These are phyloP conservation scores for Mycena sp. DNA, from an alignment of 1,284 basidiomycete genomes.

Conservation along the genomic window DNA sequence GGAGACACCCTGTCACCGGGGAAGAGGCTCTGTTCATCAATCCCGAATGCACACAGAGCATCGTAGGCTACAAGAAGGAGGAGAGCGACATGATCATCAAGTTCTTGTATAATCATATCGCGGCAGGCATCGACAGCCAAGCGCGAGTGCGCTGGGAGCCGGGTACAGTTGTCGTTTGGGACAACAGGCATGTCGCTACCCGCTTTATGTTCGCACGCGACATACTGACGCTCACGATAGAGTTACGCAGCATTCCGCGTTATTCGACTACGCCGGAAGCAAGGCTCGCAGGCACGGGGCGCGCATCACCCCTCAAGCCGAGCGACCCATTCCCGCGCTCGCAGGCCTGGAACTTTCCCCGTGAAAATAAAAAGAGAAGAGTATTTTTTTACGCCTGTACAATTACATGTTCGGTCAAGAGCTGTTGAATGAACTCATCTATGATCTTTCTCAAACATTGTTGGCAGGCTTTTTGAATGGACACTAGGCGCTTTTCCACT, in stretches of 20 bases:
- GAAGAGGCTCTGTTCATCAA: constrained; percentile 28
- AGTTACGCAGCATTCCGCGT: constrained; percentile 59
- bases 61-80: constrained; percentile 29
- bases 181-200: background rate
- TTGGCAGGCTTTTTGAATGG: too few species aligned
- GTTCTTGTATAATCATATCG: constrained; percentile 31
- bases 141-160: constrained; percentile 23
- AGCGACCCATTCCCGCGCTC: constrained; percentile 61
- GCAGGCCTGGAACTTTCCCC: constrained; percentile 57
- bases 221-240: constrained; percentile 50
- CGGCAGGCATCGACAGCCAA: constrained; percentile 20
- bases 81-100: constrained; percentile 26
- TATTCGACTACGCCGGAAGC: constrained; percentile 56
- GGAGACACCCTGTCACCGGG: constrained; percentile 28
- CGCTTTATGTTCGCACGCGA: background rate
- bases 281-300: constrained; percentile 57
- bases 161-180: constrained; percentile 27
- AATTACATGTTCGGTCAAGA: too few species aligned
- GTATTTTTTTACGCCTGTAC: too few species aligned
- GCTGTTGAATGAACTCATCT: too few species aligned
- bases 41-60: constrained; percentile 21
- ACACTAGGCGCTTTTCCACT: too few species aligned
- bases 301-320: constrained; percentile 62
- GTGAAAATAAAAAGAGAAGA: background rate
- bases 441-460: too few species aligned